Evolutionary conservation across 768 basidiomycete genomes (phyloP).

Genomic region (Steccherinum ochraceum): DNA sequence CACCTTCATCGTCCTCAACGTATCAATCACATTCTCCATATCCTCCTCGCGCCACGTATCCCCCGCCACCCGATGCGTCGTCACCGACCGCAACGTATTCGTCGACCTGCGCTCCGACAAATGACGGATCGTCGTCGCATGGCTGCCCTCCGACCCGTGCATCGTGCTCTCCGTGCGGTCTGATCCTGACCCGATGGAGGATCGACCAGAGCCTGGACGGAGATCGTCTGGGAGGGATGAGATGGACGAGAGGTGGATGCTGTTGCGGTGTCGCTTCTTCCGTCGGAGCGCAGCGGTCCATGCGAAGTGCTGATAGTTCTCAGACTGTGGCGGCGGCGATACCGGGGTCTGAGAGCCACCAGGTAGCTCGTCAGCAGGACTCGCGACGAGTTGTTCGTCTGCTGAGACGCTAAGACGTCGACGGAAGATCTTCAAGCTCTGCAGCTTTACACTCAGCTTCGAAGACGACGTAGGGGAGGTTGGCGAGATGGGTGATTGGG

Average conservation of each 20-base stretch:
- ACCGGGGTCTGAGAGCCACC: not conserved
- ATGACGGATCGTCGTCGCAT: not conserved
- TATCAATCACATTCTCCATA: constrained; percentile 7
- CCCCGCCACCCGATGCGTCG: constrained; percentile 6
- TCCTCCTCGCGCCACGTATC: constrained; percentile 10
- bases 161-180: no score
- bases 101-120: not conserved
- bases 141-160: no score
- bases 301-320: not conserved
- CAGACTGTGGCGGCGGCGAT: not conserved
- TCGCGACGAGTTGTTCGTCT: no score
- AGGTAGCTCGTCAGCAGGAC: not conserved
- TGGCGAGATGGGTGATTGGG: not conserved
- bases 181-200: not conserved
- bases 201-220: not conserved
- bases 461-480: not conserved
- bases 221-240: not conserved
- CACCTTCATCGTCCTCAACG: constrained; percentile 6
- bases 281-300: not conserved
- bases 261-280: not conserved
- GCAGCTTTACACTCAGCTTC: not conserved
- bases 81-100: not conserved
- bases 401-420: not conserved
- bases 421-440: not conserved
- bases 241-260: not conserved